A percentile compares a stretch with the other conserved stretches of the same genome.
Conservation (phyloP, 768 basidiomycete genomes). For the Lactifluus echinatus region DNA sequence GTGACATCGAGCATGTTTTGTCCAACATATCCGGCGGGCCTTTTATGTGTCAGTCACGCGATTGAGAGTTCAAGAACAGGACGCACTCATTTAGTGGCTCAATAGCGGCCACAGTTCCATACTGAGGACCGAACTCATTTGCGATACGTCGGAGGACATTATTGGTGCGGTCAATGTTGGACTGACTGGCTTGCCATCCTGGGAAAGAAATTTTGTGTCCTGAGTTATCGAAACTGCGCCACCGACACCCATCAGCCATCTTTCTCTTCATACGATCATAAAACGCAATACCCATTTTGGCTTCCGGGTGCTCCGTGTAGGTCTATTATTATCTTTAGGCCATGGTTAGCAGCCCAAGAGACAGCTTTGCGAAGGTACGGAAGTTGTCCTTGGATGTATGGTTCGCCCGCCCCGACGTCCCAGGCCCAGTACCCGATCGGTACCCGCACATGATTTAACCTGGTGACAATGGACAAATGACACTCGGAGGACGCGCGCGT, state of each 20-base stretch:
- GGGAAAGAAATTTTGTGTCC: slow-evolving; percentile 56
- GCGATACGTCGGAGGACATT: slow-evolving; percentile 56
- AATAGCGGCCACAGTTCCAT: slow-evolving; percentile 53
- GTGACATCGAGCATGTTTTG: slow-evolving; percentile 40
- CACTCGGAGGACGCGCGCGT: neutral
- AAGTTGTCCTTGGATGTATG: slow-evolving; percentile 70
- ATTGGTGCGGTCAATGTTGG: slow-evolving; percentile 60
- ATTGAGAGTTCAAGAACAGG: neutral
- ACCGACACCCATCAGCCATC: neutral
- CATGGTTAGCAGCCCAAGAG: slow-evolving; percentile 57
- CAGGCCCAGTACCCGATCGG: slow-evolving; percentile 92
- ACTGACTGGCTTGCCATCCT: slow-evolving; percentile 58
- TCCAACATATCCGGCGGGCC: slow-evolving; percentile 64
- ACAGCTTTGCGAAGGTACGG: slow-evolving; percentile 62
- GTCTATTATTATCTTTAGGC: slow-evolving; percentile 77
- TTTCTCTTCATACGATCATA: neutral
- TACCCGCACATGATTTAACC: slow-evolving; percentile 73
- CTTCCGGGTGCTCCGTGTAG: slow-evolving; percentile 66
- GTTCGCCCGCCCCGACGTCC: slow-evolving; percentile 72
- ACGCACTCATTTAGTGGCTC: slow-evolving; percentile 71
- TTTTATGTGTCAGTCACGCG: slow-evolving; percentile 24
- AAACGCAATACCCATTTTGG: slow-evolving; percentile 61
- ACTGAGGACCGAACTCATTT: slow-evolving; percentile 46
- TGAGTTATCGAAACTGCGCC: slow-evolving; percentile 67
- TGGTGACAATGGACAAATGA: slow-evolving; percentile 23